These are phyloP conservation scores for Clarireedia homoeocarpa DNA, from an alignment of 2,329 filamentous ascomycete species.

Conservation along the genomic window DNA sequence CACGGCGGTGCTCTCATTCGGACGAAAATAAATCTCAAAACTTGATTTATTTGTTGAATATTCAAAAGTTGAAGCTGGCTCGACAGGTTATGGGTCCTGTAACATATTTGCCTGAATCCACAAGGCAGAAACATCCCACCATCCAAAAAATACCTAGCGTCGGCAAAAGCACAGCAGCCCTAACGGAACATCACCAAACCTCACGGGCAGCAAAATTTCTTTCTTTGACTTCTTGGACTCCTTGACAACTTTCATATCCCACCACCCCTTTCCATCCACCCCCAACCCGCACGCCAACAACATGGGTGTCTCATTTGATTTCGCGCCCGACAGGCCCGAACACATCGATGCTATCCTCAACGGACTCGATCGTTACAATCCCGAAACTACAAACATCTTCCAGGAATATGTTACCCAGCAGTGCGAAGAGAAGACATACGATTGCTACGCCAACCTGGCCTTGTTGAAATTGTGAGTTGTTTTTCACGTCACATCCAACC, in stretches of 20 bases:
- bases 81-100: neutral
- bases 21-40: too few relatives aligned
- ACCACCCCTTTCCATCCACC: neutral
- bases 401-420: constrained; percentile 92
- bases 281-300: constrained; percentile 2
- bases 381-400: constrained; percentile 86
- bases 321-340: constrained; percentile 84
- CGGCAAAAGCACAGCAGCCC: constrained; percentile 11
- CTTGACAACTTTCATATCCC: constrained; percentile 1
- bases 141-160: neutral
- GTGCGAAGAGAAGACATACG: constrained; percentile 89
- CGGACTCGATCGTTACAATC: constrained; percentile 97
- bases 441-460: constrained; percentile 94
- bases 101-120: neutral
- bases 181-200: constrained; percentile 5
- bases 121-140: neutral
- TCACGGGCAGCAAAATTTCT: constrained; percentile 6
- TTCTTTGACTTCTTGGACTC: constrained; percentile 3
- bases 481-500: neutral
- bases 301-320: constrained; percentile 56
- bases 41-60: too few relatives aligned
- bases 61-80: too few relatives aligned
- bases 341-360: constrained; percentile 91
- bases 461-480: constrained; percentile 87
- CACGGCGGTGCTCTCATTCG: too few relatives aligned